Evolutionary conservation across 768 basidiomycete species (phyloP), one percentile per base, ranked within the genome.

Genomic region (Mycena albidolilacea): DNA sequence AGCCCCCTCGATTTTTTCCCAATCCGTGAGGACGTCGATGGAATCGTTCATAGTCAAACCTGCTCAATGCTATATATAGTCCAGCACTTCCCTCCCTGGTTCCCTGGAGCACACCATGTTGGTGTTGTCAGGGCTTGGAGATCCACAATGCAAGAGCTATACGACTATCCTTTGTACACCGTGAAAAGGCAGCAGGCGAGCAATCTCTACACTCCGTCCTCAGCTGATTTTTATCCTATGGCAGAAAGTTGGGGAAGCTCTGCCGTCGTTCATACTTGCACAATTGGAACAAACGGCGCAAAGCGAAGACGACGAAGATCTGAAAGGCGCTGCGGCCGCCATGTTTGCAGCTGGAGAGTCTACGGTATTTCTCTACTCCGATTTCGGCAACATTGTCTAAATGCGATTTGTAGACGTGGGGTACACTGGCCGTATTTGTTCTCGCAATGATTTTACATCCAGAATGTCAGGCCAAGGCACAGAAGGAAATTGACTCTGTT

Each of bases 361-460:
- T 72, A 86, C 86, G 59, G 86, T 85, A 63, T 17, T 80, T 57
- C 35, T 59, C 21, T 21, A 19, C 30, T 7, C n/a, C 11, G 12
- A 7, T 43, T 8, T 37, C 10, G 35, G 7, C 23, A 9, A 23
- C 23, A 23, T 23, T 23, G 23, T 23, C 48, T 39, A 37, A 15
- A 17, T 1, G 12, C 3, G 7, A 11, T 54, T 62, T 50, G 23
- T n/a, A 72, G 71, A 72, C 71, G 7, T 72, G 71, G 71, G 19
- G 44, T n/a, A 14, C 55, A 6, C n/a, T 72, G 9, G 11, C n/a
- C 39, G 75, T 57, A 23, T 83, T 84, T 64, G 23, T 84, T 37
- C 69, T 83, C 8, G 79, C 79, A 3, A 82, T 84, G 82, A 64
- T 79, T 0, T 44, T 78, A 1, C 70, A 82, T 59, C 84, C 82